Evolutionary conservation across 2,329 filamentous ascomycete genomes (phyloP), one percentile per base, ranked within the genome.

Genomic region (Xylariaceae sp.): DNA sequence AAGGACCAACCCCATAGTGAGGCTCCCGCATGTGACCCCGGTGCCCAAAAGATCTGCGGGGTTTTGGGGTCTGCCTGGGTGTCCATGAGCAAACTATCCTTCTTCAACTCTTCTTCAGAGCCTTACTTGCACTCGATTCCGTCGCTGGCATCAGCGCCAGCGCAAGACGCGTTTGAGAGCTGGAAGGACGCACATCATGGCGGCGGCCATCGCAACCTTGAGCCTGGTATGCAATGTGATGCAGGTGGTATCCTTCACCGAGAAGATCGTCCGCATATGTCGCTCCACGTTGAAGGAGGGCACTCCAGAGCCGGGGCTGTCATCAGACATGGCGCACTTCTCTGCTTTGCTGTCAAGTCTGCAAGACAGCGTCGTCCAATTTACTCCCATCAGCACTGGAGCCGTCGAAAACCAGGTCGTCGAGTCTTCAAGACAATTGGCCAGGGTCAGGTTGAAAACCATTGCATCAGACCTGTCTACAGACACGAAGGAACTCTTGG

Each of bases 201-300:
- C 38, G 11, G 39, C 39, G 27, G 30, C 34, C 13, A 42, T 44
- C 21, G 34, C 32, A 13, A 36, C 34, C 4, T 22, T 44, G 12
- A 35, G 36, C 19, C 41, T 44, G 9, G 39, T 37, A 8, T 38
- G 36, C 23, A 42, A 37, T 33, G 33, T 41, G 31, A 38, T 43
- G 35, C 40, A 43, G 13, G 38, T 38, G 17, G 17, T 43, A 12
- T 32, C 40, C 7, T 41, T 43, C 24, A 31, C 38, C n/a, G 23
- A 31, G 4, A 34, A 37, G 8, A 13, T 40, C 9, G 6, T 43
- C 11, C 6, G 11, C 3, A 12, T 36, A 5, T 40, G 17, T 19
- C 32, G 32, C 14, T 12, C 9, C 17, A 19, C 24, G 11, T 25
- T n/a, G 17, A 19, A 35, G 18, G 31, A 44, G 19, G 30, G 28